phyloP scores from a whole-genome alignment of 1,284 basidiomycete genomes.

The Mixia osmundae region DNA sequence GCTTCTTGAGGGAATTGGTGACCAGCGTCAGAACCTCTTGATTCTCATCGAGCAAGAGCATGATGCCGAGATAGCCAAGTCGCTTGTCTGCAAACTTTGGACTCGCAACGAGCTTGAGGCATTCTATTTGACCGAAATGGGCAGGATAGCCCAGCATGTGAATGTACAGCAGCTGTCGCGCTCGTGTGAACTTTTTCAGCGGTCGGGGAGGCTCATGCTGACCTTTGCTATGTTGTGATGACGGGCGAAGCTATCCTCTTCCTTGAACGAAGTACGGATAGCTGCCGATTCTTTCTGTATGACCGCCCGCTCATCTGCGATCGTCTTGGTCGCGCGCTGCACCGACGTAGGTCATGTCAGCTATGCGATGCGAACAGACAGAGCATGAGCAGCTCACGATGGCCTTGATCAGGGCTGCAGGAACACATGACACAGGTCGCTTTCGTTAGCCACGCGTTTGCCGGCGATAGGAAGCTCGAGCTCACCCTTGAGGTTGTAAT shows the following conservation, averaged over 20 bases:
- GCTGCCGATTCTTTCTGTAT: slow-evolving; percentile 97
- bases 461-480: slow-evolving; percentile 2
- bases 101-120: slow-evolving; percentile 94
- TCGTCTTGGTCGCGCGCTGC: slow-evolving; percentile 40
- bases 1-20: slow-evolving; percentile 98
- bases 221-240: slow-evolving; percentile 11
- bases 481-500: slow-evolving; percentile 76
- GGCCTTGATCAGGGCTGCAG: slow-evolving; percentile 70
- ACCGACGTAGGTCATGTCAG: not conserved
- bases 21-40: slow-evolving; percentile 94
- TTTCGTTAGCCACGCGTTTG: slow-evolving; percentile 7
- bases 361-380: slow-evolving; percentile 2
- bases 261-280: slow-evolving; percentile 89
- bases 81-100: slow-evolving; percentile 71
- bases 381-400: slow-evolving; percentile 27
- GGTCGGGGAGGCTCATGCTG: not conserved
- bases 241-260: slow-evolving; percentile 33
- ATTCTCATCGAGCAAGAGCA: slow-evolving; percentile 92
- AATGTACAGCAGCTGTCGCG: slow-evolving; percentile 92
- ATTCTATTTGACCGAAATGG: slow-evolving; percentile 99
- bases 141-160: slow-evolving; percentile 99
- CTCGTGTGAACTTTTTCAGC: slow-evolving; percentile 51
- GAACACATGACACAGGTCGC: slow-evolving; percentile 8
- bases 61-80: slow-evolving; percentile 89
- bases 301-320: slow-evolving; percentile 89